Evolutionary conservation across 148 eudicot species (phyloP), one percentile per base, ranked within the genome.

Genomic region (Simmondsia chinensis): DNA sequence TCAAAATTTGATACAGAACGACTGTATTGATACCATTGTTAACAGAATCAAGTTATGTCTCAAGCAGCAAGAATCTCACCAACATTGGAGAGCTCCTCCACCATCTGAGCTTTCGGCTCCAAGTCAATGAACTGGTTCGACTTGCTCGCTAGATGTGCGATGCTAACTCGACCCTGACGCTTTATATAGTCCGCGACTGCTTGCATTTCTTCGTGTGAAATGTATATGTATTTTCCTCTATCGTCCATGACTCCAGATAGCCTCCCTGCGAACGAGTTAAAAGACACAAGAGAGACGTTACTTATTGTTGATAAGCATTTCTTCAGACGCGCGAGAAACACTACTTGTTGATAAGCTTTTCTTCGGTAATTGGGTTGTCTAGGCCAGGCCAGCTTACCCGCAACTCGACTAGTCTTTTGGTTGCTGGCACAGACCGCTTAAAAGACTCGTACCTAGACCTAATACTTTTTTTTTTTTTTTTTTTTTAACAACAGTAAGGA

Each of bases 241-340:
- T 91, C 97, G 39, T 85, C 97, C 97, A 91, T 91, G 26, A 91
- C 97, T 50, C 97, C 97, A 15, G 97, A 91, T 41, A 91, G 71
- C 52, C 88, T 60, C 59, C 97, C 97, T 89, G 71, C 43, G 44
- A 29, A 24, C 25, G 25, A 45, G 3, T 3, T 20, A 20, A 14
- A 9, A 29, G 9, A 27, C 31, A 39, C 16, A 22, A 3, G 4
- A 6, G 15, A n/a, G n/a, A n/a, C n/a, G n/a, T n/a, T 13, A 10
- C 1, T 10, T 22, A 10, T 3, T 6, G 7, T 24, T 32, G 31
- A 24, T 1, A 12, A 43, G 4, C 48, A 55, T n/a, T n/a, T n/a
- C n/a, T n/a, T n/a, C n/a, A 28, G 5, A 7, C 19, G 24, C 43
- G 12, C 27, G 9, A 17, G 34, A 35, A 24, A 14, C 11, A 34